Conservation (phyloP, 1,284 basidiomycete species). For the Apiotrichum sp. region DNA sequence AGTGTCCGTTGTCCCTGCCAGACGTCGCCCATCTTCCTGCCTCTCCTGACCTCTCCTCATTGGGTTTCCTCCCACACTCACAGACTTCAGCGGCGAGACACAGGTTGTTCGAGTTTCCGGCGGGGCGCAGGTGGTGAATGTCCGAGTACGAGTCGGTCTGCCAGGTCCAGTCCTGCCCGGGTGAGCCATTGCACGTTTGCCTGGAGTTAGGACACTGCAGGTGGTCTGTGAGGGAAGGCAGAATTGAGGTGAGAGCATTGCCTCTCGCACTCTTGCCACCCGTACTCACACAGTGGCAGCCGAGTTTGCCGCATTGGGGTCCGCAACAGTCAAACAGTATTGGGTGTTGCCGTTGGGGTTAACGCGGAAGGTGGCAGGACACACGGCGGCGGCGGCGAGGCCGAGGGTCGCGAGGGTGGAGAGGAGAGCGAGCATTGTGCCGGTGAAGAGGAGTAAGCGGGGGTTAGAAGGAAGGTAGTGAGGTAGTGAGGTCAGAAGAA, state of each 20-base stretch:
- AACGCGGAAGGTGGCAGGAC: constrained; percentile 4
- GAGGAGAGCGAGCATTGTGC: background rate
- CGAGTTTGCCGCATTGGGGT: background rate
- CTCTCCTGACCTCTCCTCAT: too few species aligned
- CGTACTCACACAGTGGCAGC: background rate
- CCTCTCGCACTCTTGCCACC: too few species aligned
- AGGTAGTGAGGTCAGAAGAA: too few species aligned
- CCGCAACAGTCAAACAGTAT: constrained; percentile 6
- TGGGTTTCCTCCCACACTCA: background rate
- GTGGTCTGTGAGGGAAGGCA: too few species aligned
- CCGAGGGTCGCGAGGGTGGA: background rate
- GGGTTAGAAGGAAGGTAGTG: too few species aligned
- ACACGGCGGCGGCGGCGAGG: background rate
- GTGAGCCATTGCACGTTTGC: background rate
- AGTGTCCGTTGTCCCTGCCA: background rate
- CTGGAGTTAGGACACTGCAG: background rate
- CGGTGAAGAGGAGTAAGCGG: too few species aligned
- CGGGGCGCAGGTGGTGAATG: constrained; percentile 4
- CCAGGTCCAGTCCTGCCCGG: constrained; percentile 4
- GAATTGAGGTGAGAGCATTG: too few species aligned
- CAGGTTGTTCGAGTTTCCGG: background rate
- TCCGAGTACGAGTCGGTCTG: background rate
- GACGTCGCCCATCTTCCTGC: too few species aligned
- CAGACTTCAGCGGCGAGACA: constrained; percentile 7
- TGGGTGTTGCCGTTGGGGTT: constrained; percentile 4